phyloP scores from a whole-genome alignment of 2,329 filamentous ascomycete species.

The Cercospora sp. region DNA sequence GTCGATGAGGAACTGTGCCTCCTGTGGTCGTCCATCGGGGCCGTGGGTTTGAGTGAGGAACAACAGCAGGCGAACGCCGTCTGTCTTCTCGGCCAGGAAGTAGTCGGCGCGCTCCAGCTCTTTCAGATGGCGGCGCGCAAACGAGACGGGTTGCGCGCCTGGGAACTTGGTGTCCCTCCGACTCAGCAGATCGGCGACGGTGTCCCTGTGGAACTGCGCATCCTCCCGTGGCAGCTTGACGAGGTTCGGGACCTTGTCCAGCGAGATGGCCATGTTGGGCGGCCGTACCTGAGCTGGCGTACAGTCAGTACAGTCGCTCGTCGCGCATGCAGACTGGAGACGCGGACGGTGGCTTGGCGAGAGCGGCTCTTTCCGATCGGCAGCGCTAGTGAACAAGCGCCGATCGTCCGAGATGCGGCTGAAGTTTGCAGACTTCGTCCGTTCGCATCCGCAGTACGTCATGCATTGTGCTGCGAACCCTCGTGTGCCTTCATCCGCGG shows the following conservation, averaged over 20 bases:
- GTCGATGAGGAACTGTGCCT: slow-evolving; percentile 90
- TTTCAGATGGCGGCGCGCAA: slow-evolving; percentile 75
- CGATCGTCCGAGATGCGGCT: background rate
- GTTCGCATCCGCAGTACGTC: background rate
- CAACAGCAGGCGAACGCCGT: slow-evolving; percentile 92
- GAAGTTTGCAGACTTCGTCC: background rate
- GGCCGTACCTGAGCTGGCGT: background rate
- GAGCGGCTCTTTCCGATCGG: background rate
- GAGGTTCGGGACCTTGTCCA: slow-evolving; percentile 18
- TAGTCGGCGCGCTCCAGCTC: slow-evolving; percentile 84
- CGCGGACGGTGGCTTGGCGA: background rate
- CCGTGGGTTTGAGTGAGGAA: slow-evolving; percentile 70
- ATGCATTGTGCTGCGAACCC: background rate
- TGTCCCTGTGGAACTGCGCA: slow-evolving; percentile 32
- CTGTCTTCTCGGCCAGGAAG: slow-evolving; percentile 97
- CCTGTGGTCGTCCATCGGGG: slow-evolving; percentile 21
- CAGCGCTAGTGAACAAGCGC: background rate
- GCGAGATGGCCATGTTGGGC: slow-evolving; percentile 20
- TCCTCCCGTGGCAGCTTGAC: slow-evolving; percentile 28
- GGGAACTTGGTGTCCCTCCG: slow-evolving; percentile 72
- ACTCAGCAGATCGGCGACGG: slow-evolving; percentile 60
- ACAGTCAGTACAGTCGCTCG: background rate
- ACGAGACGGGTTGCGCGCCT: slow-evolving; percentile 92
- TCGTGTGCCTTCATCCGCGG: background rate
- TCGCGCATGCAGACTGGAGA: background rate